These are phyloP conservation scores for Persicaria maculosa DNA, from an alignment of 148 eudicot species.

Conservation along the genomic window DNA sequence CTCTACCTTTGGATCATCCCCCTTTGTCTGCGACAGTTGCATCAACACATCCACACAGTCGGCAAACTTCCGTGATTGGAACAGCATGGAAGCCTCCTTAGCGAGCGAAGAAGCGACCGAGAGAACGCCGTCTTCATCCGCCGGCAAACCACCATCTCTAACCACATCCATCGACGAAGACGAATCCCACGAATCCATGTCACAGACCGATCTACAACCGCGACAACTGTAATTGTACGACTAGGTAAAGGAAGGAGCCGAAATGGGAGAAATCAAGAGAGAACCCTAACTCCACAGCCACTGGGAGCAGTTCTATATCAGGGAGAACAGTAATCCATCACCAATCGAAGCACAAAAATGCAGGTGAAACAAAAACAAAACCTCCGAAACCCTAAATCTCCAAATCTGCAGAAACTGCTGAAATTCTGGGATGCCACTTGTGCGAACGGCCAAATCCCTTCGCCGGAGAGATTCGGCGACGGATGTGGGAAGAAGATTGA, in stretches of 20 bases:
- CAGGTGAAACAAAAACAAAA: background rate
- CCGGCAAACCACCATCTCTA: constrained; percentile 21
- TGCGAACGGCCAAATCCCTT: background rate
- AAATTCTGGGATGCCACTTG: background rate
- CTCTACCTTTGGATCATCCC: constrained; percentile 67
- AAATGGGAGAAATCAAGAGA: constrained; percentile 2
- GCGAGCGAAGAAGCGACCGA: constrained; percentile 40
- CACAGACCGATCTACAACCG: background rate
- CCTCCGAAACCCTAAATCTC: constrained; percentile 8
- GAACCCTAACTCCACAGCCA: background rate
- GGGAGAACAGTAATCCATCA: background rate
- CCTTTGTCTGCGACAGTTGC: constrained; percentile 59
- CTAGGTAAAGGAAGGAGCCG: background rate
- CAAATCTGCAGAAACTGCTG: background rate
- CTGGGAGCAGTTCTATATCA: background rate
- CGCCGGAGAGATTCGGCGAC: background rate
- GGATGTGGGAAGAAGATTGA: background rate
- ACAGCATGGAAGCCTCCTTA: constrained; percentile 55
- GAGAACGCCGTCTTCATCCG: constrained; percentile 39
- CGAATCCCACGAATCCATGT: constrained; percentile 59
- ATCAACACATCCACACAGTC: constrained; percentile 62
- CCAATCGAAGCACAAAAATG: background rate
- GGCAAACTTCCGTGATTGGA: constrained; percentile 55
- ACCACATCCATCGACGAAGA: constrained; percentile 20
- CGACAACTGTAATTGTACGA: background rate